A percentile compares a stretch with the other conserved stretches of the same genome.
phyloP scores from a whole-genome alignment of 1,284 basidiomycete species.

The Boletellus deceptivus region DNA sequence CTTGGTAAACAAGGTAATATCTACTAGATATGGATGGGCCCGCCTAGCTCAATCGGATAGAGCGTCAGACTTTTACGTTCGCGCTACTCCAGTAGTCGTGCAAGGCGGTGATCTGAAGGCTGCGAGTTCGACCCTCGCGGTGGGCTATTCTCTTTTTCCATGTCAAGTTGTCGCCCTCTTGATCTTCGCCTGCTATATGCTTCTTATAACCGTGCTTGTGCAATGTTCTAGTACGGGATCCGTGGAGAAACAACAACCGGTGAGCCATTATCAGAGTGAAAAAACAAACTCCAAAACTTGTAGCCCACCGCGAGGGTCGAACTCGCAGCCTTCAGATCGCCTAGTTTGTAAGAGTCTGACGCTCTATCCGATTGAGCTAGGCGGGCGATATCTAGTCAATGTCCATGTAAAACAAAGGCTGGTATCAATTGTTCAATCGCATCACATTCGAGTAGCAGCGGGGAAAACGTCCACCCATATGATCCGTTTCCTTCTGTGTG shows the following conservation, averaged over 20 bases:
- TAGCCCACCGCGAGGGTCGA: constrained; percentile 90
- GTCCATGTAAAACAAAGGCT: background rate
- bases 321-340: constrained; percentile 84
- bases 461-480: too few species aligned
- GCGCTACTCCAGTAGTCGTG: constrained; percentile 21
- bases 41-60: constrained; percentile 86
- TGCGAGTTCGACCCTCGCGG: constrained; percentile 91
- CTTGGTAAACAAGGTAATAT: too few species aligned
- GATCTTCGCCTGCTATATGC: too few species aligned
- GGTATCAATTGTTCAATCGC: too few species aligned
- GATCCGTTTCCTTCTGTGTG: too few species aligned
- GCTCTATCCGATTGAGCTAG: constrained; percentile 87
- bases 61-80: constrained; percentile 66
- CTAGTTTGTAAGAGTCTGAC: constrained; percentile 55
- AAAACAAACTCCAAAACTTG: background rate
- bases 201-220: too few species aligned
- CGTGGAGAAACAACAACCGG: too few species aligned
- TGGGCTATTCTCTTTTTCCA: constrained; percentile 53
- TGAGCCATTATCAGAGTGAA: too few species aligned
- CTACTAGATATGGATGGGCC: constrained; percentile 34
- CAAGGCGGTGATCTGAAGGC: constrained; percentile 65
- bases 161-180: too few species aligned
- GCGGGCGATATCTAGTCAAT: constrained; percentile 45
- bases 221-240: background rate
- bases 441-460: too few species aligned